phyloP scores from a whole-genome alignment of 495 filamentous ascomycete genomes.

The Aspergillus hancockii region DNA sequence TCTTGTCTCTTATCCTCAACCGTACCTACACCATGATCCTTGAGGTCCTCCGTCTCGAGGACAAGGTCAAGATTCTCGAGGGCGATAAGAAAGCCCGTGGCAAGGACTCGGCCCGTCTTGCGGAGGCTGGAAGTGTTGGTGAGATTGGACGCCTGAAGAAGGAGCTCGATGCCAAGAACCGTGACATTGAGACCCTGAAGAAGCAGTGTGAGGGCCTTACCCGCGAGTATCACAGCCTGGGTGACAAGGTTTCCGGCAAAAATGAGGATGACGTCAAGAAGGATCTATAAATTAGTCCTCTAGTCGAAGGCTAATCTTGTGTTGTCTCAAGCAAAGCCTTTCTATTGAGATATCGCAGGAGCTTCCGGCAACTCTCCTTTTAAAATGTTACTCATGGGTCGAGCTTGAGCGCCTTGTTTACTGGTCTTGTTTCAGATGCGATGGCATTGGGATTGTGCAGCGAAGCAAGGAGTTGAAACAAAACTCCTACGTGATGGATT shows the following conservation, averaged over 20 bases:
- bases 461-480: neutral
- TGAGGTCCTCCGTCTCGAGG: constrained; percentile 89
- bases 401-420: neutral
- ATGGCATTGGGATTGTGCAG: neutral
- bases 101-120: constrained; percentile 66
- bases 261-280: constrained; percentile 64
- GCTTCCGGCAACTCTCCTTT: neutral
- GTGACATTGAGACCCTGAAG: constrained; percentile 77
- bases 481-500: neutral
- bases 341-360: neutral
- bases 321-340: neutral
- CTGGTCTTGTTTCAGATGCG: neutral
- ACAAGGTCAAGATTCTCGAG: constrained; percentile 84
- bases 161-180: constrained; percentile 69
- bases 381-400: neutral
- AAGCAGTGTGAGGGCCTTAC: constrained; percentile 78
- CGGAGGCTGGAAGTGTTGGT: constrained; percentile 66
- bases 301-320: neutral
- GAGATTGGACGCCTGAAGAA: constrained; percentile 74
- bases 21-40: constrained; percentile 98
- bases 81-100: constrained; percentile 70
- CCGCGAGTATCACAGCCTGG: constrained; percentile 78
- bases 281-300: constrained; percentile 52
- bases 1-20: constrained; percentile 98
- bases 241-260: constrained; percentile 67